A percentile compares a stretch with the other conserved stretches of the same genome.
Evolutionary conservation across 331 rosid genomes (phyloP).

Genomic region (Rosa hybrid): DNA sequence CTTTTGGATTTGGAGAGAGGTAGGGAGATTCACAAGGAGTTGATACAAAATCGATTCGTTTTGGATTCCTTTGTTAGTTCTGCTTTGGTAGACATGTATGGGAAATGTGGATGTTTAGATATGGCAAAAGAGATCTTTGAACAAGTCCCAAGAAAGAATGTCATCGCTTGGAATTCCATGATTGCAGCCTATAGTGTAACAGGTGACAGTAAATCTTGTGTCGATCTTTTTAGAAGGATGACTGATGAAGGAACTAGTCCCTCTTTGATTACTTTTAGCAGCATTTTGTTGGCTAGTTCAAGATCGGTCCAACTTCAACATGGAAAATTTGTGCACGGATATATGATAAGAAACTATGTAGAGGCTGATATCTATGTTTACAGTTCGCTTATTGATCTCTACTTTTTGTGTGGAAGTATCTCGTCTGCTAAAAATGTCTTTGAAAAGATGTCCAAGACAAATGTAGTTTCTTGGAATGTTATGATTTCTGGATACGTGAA

Average conservation of each 20-base stretch:
- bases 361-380: conserved; percentile 53
- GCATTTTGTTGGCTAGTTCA: conserved; percentile 61
- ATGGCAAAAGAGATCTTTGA: conserved; percentile 66
- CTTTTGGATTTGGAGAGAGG: conserved; percentile 72
- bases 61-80: conserved; percentile 54
- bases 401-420: conserved; percentile 69
- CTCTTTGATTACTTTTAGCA: conserved; percentile 61
- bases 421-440: conserved; percentile 59
- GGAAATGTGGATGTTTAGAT: conserved; percentile 70
- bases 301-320: conserved; percentile 53
- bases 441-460: conserved; percentile 42
- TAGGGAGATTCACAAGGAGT: conserved; percentile 60
- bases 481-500: conserved; percentile 75
- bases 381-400: conserved; percentile 63
- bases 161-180: conserved; percentile 80
- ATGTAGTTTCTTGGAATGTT: conserved; percentile 62
- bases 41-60: conserved; percentile 32
- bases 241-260: conserved; percentile 52
- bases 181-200: conserved; percentile 57
- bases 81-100: conserved; percentile 86
- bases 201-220: conserved; percentile 68
- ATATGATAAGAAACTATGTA: conserved; percentile 51
- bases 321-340: conserved; percentile 69
- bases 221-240: conserved; percentile 69
- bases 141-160: conserved; percentile 60